Base-by-base conservation (phyloP, 2,329 filamentous ascomycete genomes). In the Cordyceps fumosorosea region DNA sequence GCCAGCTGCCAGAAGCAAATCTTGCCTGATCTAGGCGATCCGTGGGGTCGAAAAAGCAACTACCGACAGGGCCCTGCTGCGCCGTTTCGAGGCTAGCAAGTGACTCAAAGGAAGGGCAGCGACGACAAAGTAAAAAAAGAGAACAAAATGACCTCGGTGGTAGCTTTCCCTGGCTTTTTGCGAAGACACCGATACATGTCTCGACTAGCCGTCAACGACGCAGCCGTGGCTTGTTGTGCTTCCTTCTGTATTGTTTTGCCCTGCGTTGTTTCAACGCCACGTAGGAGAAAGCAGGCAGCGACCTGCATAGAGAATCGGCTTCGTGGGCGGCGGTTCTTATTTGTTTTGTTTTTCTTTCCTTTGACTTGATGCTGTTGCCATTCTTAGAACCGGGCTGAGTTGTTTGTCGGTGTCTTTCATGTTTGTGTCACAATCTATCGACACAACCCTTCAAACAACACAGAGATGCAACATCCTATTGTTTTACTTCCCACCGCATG, bases 201-300 rank as follows among this genome's bases (percentile, higher is more conserved):
- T 59, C 34, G 47, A 37, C 11, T 22, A 51, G 47, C 22, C 44
- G 34, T 29, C 32, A 59, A 42, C n/a, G 20, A 26, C 34, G 18
- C 47, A 20, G 56, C 56, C 40, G 34, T n/a, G 22, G 34, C 22
- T 58, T 10, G 47, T 32, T 29, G 16, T 59, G 32, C 56, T 59
- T 51, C 3, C 37, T 52, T 52, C 47, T 59, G n/a, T 34, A 24
- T 26, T 37, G 11, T 18, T 34, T 20, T 37, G 55, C 55, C 42
- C 37, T 59, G 56, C 56, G 14, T 44, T 29, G 56, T 50, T 50
- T 58, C 56, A 58, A 58, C 56, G 44, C 56, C 47, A 59, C 56
- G 22, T 26, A 11, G 45, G 26, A 34, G 24, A 47, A 26, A 47
- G 24, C 40, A 34, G 20, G 14, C 6, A 24, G 8, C 34, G 34